Evolutionary conservation across 2,329 filamentous ascomycete species (phyloP), one percentile per base, ranked within the genome.

Genomic region (Alternaria viburni): DNA sequence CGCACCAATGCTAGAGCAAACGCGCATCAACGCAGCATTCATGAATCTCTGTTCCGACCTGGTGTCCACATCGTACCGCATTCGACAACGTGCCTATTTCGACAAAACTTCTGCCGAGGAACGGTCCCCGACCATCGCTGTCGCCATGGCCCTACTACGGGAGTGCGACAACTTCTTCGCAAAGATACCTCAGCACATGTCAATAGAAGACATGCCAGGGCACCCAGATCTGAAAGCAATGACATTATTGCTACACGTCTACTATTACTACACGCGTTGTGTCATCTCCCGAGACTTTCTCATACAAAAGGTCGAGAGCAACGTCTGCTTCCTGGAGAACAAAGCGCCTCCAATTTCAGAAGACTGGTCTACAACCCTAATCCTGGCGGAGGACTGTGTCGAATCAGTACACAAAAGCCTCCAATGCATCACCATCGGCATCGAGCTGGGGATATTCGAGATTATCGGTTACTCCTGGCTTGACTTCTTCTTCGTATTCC

Each of bases 381-480:
- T 50, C 10, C 52, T 76, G n/a, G 67, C 67, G 32, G 72, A 75
- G 51, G 71, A 74, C 26, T 76, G 74, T 57, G 69, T 76, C 9
- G 67, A 72, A 25, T 74, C 72, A 9, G 71, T 73, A 11, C 65
- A 70, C 47, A 62, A 68, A 43, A 69, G 68, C 43, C 57, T 76
- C 32, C 66, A 69, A 36, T 71, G 63, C 59, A 70, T 75, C 7
- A 65, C 65, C 43, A 62, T 63, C 4, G 68, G 68, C 5, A 60
- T 64, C 8, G 45, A 69, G 11, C 57, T 69, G 10, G 64, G 64
- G 2, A 60, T 73, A 26, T 55, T 69, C 12, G 64, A 64, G 6
- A 60, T 72, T 17, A 70, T 73, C 19, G 70, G 68, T 23, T 64
- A 67, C 41, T 69, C 69, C 0, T 73, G 68, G 66, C 28, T 71